Evolutionary conservation across 139 green algal genomes (phyloP), one percentile per base, ranked within the genome.

Genomic region (Eudorina sp.): DNA sequence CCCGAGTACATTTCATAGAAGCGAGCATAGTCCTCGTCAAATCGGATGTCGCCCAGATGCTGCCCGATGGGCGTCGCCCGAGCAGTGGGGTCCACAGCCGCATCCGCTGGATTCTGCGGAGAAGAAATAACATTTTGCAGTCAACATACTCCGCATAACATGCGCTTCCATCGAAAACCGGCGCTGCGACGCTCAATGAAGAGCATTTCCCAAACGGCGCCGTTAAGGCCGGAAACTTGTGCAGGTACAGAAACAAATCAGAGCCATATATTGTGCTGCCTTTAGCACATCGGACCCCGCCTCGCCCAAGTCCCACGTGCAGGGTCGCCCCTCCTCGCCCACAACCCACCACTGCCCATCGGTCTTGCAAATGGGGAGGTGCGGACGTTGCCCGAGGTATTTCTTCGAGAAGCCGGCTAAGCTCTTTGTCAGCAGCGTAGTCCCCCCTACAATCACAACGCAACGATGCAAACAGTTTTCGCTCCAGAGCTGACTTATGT

Each of bases 1-100:
- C 91, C 91, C n/a, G 89, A 92, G 62, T 95, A 95, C 25, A 93
- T 85, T 81, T 94, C 86, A 58, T 95, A 93, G 68, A 97, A 98
- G 31, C 88, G 88, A 9, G 94, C 93, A 82, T 98, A 98, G 69
- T 98, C 95, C 79, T 98, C 96, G 70, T 98, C 96, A 79, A 94
- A 95, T 9, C 96, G 94, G 31, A 98, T 96, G 82, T 98, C 96
- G 8, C 76, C 76, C 9, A 89, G 51, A 34, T 90, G 75, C 36
- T 81, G 48, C 3, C 81, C 86, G 6, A 90, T 82, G 21, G 86
- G 86, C 25, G 86, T 90, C 16, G 83, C 83, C 19, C 83, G 48
- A 13, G 46, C 40, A 70, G 83, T 60, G 70, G 85, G 19, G 69
- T 83, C 31, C 13, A 89, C 69, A 34, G 31, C 80, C 64, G 48